These are phyloP conservation scores for Nepenthes gracilis DNA, from an alignment of 148 eudicot genomes.

Conservation along the genomic window DNA sequence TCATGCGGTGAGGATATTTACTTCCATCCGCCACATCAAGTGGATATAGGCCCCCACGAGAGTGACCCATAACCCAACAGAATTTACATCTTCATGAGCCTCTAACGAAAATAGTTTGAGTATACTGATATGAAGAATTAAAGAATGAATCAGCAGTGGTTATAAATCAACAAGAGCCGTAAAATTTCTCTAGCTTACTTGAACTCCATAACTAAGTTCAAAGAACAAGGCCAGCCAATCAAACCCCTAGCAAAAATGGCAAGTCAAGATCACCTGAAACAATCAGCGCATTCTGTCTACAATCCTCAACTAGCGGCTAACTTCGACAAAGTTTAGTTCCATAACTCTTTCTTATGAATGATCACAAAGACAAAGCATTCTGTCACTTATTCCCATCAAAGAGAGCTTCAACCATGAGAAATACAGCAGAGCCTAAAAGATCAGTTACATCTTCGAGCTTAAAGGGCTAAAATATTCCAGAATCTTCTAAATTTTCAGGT, in stretches of 20 bases:
- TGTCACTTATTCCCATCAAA: constrained; percentile 9
- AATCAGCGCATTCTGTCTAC: constrained; percentile 20
- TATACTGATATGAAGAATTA: constrained; percentile 27
- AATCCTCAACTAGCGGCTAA: constrained; percentile 26
- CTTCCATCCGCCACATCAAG: too few relatives aligned
- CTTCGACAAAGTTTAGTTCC: constrained; percentile 25
- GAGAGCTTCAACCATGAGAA: constrained; percentile 4
- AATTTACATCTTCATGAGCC: constrained; percentile 39
- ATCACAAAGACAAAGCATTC: constrained; percentile 8
- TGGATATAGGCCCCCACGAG: too few relatives aligned
- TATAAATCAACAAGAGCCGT: constrained; percentile 15
- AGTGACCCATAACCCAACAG: too few relatives aligned
- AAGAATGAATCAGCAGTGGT: constrained; percentile 41
- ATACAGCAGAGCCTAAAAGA: background rate
- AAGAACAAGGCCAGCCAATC: constrained; percentile 20
- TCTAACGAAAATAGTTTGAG: constrained; percentile 5
- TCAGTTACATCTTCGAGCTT: constrained; percentile 27
- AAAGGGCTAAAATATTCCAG: constrained; percentile 8
- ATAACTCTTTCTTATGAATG: constrained; percentile 12
- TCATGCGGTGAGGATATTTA: too few relatives aligned
- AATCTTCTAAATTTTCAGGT: constrained; percentile 6
- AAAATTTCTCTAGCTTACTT: constrained; percentile 29
- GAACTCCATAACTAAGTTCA: constrained; percentile 26
- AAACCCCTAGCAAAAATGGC: constrained; percentile 18
- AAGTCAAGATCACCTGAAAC: constrained; percentile 14